Percentiles rank a stretch among this genome's conserved stretches.
Evolutionary conservation across 768 basidiomycete species (phyloP).

Genomic region (Termitomyces sp.): DNA sequence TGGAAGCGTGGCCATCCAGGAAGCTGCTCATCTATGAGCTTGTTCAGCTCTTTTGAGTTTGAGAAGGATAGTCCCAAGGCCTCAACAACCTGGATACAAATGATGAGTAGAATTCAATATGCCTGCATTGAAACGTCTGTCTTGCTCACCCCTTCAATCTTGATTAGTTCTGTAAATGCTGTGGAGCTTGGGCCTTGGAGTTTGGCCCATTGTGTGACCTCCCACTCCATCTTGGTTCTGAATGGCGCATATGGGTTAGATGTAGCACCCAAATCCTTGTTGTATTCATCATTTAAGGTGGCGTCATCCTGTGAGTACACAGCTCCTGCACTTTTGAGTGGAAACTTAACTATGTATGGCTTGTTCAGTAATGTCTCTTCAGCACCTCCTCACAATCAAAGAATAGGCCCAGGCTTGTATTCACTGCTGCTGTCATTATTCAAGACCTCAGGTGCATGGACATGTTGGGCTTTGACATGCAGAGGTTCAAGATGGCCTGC

Average conservation of each 20-base stretch:
- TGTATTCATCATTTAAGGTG: constrained; percentile 3
- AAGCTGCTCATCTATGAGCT: constrained; percentile 25
- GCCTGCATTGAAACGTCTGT: background rate
- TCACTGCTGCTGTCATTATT: background rate
- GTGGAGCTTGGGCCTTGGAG: constrained; percentile 32
- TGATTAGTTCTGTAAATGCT: constrained; percentile 35
- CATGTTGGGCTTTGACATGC: background rate
- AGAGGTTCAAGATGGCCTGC: background rate
- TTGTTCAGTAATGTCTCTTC: constrained; percentile 4
- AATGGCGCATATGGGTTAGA: constrained; percentile 31
- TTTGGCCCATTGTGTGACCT: constrained; percentile 41
- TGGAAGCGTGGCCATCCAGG: constrained; percentile 26
- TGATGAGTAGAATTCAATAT: constrained; percentile 7
- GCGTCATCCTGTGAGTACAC: background rate
- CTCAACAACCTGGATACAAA: constrained; percentile 22
- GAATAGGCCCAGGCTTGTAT: background rate
- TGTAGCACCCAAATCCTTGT: background rate
- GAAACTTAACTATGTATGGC: constrained; percentile 6
- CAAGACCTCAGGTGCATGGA: background rate
- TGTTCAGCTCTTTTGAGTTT: constrained; percentile 25
- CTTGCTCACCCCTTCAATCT: constrained; percentile 37
- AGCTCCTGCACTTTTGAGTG: constrained; percentile 1
- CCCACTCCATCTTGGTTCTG: constrained; percentile 34
- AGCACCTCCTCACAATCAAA: background rate
- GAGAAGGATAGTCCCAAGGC: constrained; percentile 21